Conservation (phyloP, 805 yeast genomes). For the Metschnikowia henanensis region DNA sequence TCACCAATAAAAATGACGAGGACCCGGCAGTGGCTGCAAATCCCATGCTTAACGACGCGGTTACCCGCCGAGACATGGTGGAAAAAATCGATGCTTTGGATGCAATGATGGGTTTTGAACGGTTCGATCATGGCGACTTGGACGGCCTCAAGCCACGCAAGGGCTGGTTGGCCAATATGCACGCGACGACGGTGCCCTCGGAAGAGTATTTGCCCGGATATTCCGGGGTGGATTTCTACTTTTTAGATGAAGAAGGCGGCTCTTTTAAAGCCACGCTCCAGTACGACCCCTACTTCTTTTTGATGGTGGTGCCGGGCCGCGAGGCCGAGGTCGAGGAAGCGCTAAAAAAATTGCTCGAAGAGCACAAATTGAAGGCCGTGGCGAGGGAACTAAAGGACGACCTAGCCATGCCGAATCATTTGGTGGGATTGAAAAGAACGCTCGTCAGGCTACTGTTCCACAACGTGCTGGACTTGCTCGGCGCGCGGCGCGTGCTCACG, state of each 20-base stretch:
- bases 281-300: conserved; percentile 84
- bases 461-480: conserved; percentile 69
- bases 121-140: conserved; percentile 69
- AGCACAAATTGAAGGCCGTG: conserved; percentile 52
- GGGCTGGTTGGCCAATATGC: conserved; percentile 97
- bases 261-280: conserved; percentile 82
- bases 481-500: conserved; percentile 67
- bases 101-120: conserved; percentile 82
- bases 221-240: conserved; percentile 92
- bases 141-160: conserved; percentile 47
- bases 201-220: conserved; percentile 62
- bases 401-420: conserved; percentile 78
- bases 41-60: conserved; percentile 39
- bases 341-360: conserved; percentile 65
- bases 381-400: conserved; percentile 71
- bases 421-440: conserved; percentile 68
- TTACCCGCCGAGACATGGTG: conserved; percentile 52
- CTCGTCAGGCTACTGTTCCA: conserved; percentile 71
- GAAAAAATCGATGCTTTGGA: conserved; percentile 70
- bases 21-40: conserved; percentile 20
- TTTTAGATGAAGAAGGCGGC: conserved; percentile 96
- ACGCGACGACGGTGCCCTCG: conserved; percentile 70
- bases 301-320: conserved; percentile 59
- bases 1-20: conserved; percentile 18
- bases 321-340: conserved; percentile 86